These are phyloP conservation scores for Zizania palustris DNA, from an alignment of 202 grass and related monocot species.

Conservation along the genomic window DNA sequence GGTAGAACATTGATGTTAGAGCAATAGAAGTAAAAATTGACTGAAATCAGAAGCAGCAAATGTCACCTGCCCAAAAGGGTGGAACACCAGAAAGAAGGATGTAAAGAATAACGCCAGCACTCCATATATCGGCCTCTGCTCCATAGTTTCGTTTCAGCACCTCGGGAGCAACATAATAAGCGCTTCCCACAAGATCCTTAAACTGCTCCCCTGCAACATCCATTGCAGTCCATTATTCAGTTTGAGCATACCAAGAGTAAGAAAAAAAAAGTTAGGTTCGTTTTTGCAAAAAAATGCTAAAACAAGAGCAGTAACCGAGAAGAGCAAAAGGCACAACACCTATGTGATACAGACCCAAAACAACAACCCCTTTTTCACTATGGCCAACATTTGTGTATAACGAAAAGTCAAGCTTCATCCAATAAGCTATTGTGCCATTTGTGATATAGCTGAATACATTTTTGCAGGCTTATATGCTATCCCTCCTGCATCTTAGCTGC, in stretches of 20 bases:
- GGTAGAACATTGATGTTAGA: not conserved
- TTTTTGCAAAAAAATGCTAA: not conserved
- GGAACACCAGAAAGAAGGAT: conserved; percentile 98
- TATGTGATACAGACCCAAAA: not conserved
- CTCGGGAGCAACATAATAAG: conserved; percentile 98
- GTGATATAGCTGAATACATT: not conserved
- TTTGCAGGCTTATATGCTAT: conserved; percentile 1
- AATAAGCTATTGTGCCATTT: conserved; percentile 1
- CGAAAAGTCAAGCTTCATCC: conserved; percentile 5
- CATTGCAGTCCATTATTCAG: not conserved
- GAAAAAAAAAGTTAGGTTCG: not conserved
- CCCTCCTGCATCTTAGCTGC: conserved; percentile 5
- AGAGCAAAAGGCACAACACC: conserved; percentile 16
- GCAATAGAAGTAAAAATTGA: not conserved
- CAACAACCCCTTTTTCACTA: conserved; percentile 3
- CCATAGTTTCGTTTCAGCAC: conserved; percentile 81
- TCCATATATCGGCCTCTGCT: conserved; percentile 96
- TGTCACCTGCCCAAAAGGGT: conserved; percentile 94
- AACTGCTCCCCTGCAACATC: conserved; percentile 72
- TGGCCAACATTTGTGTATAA: conserved; percentile 25
- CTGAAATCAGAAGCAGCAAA: conserved; percentile 12
- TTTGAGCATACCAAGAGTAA: conserved; percentile 14
- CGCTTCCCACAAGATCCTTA: conserved; percentile 98
- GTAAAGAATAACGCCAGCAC: conserved; percentile 95
- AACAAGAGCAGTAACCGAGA: not conserved